A percentile compares a stretch with the other conserved stretches of the same genome.
Evolutionary conservation across 2,329 filamentous ascomycete genomes (phyloP).

Genomic region (Fonsecaea nubica): DNA sequence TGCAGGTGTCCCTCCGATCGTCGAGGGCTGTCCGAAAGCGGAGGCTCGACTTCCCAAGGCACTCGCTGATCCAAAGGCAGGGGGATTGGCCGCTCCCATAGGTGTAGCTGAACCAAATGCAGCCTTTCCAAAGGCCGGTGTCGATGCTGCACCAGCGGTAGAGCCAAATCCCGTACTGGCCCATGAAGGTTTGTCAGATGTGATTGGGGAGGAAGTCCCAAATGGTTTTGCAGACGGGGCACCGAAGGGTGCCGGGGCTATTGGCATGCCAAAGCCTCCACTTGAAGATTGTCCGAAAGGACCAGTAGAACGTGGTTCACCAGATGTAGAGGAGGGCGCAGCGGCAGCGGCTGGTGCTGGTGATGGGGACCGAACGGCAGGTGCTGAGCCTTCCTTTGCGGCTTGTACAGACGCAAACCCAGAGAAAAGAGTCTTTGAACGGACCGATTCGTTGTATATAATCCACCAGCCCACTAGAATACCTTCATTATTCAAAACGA

Average conservation of each 20-base stretch:
- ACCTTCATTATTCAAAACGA: conserved; percentile 88
- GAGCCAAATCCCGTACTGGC: conserved; percentile 39
- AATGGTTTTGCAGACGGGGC: conserved; percentile 32
- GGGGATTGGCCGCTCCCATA: conserved; percentile 34
- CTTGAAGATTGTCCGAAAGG: conserved; percentile 48
- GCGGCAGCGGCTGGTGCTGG: conserved; percentile 20
- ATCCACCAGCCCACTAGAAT: conserved; percentile 88
- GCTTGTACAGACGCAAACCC: conserved; percentile 60
- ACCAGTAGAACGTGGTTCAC: conserved; percentile 33
- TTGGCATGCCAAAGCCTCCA: conserved; percentile 32
- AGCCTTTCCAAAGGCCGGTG: conserved; percentile 37
- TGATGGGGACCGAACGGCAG: conserved; percentile 7
- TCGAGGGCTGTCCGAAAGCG: conserved; percentile 45
- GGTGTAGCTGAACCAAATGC: conserved; percentile 48
- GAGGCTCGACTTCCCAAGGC: conserved; percentile 43
- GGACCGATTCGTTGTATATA: conserved; percentile 85
- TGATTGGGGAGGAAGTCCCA: conserved; percentile 42
- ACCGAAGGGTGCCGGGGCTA: conserved; percentile 37
- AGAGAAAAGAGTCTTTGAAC: conserved; percentile 73
- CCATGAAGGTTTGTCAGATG: conserved; percentile 41
- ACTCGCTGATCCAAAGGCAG: conserved; percentile 48
- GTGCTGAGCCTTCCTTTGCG: conserved; percentile 8
- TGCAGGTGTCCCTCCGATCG: conserved; percentile 20
- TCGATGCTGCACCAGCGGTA: conserved; percentile 13
- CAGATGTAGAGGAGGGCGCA: conserved; percentile 18